Base-by-base conservation (phyloP, 1,284 basidiomycete genomes). In the Ceratobasidium sp. region DNA sequence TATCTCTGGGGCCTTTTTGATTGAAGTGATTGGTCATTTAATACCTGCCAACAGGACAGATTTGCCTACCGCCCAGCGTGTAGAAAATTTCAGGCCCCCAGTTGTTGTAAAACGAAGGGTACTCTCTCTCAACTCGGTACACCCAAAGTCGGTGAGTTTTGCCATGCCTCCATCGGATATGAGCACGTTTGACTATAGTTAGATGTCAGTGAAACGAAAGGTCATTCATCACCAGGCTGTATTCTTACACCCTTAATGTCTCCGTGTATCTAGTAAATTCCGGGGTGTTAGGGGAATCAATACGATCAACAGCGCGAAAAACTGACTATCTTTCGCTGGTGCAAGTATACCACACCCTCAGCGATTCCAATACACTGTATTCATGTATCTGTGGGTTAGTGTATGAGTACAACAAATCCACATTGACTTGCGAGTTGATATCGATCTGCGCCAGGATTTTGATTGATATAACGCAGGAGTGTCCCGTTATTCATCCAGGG, bases 221-320 rank as follows among this genome's bases (percentile, higher is more conserved):
- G 22, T 5, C 3, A n/a, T n/a, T n/a, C n/a, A n/a, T n/a, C n/a
- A n/a, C n/a, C n/a, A n/a, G n/a, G n/a, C n/a, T n/a, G n/a, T n/a
- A n/a, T n/a, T n/a, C 58, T 61, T 61, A 61, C 58, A 6, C 31
- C 34, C 31, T 61, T 61, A 1, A 61, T 37, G 16, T 61, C 58
- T 11, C 58, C 58, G n/a, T 61, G 58, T 3, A 41, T 34, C 58
- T 61, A 41, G 16, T 16, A 9, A n/a, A 61, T 58, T 43, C n/a
- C n/a, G n/a, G 51, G 14, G 4, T 31, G 24, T 37, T 27, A 27
- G 11, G 14, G 7, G 19, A n/a, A 5, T 4, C 14, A 58, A 58
- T 14, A 58, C 5, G 14, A 11, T 37, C 31, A 11, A 37, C n/a
- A n/a, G n/a, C n/a, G n/a, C n/a, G 29, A 19, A 13, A 11, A 24